Conservation (phyloP, 305 asterid species). For the Fraxinus albicans region DNA sequence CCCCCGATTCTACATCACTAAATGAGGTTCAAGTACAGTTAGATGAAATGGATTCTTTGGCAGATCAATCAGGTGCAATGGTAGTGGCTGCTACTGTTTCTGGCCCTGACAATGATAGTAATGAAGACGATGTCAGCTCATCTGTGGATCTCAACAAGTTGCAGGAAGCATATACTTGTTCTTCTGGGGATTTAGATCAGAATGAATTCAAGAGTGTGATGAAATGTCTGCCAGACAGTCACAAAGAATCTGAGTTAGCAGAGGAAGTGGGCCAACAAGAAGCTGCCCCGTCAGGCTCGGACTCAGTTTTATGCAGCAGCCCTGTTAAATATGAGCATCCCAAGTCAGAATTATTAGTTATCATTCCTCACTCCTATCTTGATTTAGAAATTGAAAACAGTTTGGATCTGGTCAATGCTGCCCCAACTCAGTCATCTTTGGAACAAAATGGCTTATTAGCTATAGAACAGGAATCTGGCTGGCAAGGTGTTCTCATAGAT, state of each 20-base stretch:
- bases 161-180: slow-evolving; percentile 36
- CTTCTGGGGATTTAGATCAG: slow-evolving; percentile 30
- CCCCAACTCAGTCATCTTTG: slow-evolving; percentile 26
- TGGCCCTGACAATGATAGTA: slow-evolving; percentile 24
- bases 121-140: slow-evolving; percentile 24
- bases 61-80: slow-evolving; percentile 26
- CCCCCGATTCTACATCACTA: slow-evolving; percentile 29
- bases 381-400: slow-evolving; percentile 31
- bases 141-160: slow-evolving; percentile 29
- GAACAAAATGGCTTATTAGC: slow-evolving; percentile 33
- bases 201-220: slow-evolving; percentile 33
- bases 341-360: slow-evolving; percentile 35
- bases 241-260: slow-evolving; percentile 29
- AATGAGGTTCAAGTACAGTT: slow-evolving; percentile 29
- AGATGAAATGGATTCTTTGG: slow-evolving; percentile 26
- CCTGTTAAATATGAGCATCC: slow-evolving; percentile 26
- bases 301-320: slow-evolving; percentile 21
- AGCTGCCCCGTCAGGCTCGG: slow-evolving; percentile 32
- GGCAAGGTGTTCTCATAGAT: slow-evolving; percentile 22
- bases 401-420: slow-evolving; percentile 21
- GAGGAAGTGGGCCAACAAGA: slow-evolving; percentile 34
- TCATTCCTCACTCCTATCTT: slow-evolving; percentile 24
- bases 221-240: slow-evolving; percentile 22
- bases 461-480: slow-evolving; percentile 36
- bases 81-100: slow-evolving; percentile 30